These are phyloP conservation scores for Neurospora tetraspora DNA, from an alignment of 495 filamentous ascomycete genomes.

Conservation along the genomic window DNA sequence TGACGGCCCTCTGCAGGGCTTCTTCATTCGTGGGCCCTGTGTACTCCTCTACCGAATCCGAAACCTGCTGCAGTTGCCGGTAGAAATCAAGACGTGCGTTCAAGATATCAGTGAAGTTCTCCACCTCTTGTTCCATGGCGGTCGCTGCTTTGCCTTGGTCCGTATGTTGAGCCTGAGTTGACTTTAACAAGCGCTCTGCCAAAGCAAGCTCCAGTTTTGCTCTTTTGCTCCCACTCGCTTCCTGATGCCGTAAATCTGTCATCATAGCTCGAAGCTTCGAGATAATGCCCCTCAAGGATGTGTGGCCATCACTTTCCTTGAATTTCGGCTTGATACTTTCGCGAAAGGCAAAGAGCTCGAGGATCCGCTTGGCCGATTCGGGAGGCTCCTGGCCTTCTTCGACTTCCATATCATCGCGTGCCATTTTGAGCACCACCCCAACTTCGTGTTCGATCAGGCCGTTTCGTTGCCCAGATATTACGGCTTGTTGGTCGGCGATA, in stretches of 20 bases:
- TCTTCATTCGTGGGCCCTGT: slow-evolving; percentile 39
- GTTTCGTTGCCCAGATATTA: slow-evolving; percentile 65
- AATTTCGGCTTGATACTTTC: slow-evolving; percentile 46
- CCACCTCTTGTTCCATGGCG: slow-evolving; percentile 60
- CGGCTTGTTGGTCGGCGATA: slow-evolving; percentile 67
- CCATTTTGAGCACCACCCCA: slow-evolving; percentile 44
- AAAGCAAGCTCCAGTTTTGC: slow-evolving; percentile 55
- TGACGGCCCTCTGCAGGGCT: slow-evolving; percentile 18
- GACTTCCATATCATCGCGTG: slow-evolving; percentile 28
- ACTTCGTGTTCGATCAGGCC: slow-evolving; percentile 72
- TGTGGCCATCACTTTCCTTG: slow-evolving; percentile 27
- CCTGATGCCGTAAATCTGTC: slow-evolving; percentile 51
- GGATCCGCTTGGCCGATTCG: slow-evolving; percentile 35
- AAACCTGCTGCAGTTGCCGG: slow-evolving; percentile 77
- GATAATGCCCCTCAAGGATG: slow-evolving; percentile 60
- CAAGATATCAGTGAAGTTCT: slow-evolving; percentile 64
- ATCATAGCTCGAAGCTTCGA: slow-evolving; percentile 55
- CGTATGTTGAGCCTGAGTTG: slow-evolving; percentile 47
- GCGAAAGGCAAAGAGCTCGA: slow-evolving; percentile 50
- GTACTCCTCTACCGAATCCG: slow-evolving; percentile 70
- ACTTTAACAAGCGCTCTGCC: slow-evolving; percentile 40
- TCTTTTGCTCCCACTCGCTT: slow-evolving; percentile 49
- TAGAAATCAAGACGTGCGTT: slow-evolving; percentile 83
- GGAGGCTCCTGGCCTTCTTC: slow-evolving; percentile 54
- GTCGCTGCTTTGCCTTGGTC: slow-evolving; percentile 55